A percentile compares a stretch with the other conserved stretches of the same genome.
Conservation (phyloP, 306 rosid genomes). For the Vachellia collinsii region DNA sequence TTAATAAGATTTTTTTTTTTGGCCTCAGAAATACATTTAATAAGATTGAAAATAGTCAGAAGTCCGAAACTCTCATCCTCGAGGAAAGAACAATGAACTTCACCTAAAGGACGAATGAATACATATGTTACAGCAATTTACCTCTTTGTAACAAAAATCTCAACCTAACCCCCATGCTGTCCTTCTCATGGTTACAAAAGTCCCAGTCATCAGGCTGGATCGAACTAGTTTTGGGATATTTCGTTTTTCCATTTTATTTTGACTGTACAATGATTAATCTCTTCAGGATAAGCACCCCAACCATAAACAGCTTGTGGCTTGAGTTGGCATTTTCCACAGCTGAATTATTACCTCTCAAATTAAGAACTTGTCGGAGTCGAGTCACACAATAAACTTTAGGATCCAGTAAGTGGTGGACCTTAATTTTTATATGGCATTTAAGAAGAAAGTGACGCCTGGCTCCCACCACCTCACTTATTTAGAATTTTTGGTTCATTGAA, state of each 20-base stretch:
- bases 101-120: not conserved
- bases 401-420: not conserved
- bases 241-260: not conserved
- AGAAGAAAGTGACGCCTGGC: not conserved
- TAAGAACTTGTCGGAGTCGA: constrained; percentile 28
- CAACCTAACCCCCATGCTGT: not conserved
- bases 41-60: not conserved
- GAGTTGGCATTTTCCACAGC: constrained; percentile 5
- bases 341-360: constrained; percentile 17
- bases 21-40: not conserved
- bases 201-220: not conserved
- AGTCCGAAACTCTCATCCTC: not conserved
- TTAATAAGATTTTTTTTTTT: not conserved
- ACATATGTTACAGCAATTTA: not conserved
- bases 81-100: not conserved
- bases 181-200: not conserved
- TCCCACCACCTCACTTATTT: not conserved
- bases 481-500: not conserved
- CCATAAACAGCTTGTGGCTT: constrained; percentile 8
- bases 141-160: not conserved
- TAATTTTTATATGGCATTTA: not conserved
- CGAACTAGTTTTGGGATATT: not conserved
- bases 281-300: not conserved
- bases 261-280: not conserved
- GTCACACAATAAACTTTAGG: not conserved